These are phyloP conservation scores for Tricladium varicosporioides DNA, from an alignment of 2,329 filamentous ascomycete genomes.

Conservation along the genomic window DNA sequence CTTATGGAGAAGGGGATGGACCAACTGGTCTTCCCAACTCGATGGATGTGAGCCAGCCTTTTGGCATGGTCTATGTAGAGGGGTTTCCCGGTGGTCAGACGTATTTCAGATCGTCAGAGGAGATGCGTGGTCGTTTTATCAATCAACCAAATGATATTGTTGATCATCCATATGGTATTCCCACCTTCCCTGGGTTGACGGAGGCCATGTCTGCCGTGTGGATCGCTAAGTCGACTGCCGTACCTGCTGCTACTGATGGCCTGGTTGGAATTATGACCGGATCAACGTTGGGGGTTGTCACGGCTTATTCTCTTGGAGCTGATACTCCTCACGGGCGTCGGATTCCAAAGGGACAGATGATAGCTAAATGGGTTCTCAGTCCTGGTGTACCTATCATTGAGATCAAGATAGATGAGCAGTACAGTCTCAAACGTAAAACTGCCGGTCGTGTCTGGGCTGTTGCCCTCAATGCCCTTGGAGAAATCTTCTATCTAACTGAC, in stretches of 20 bases:
- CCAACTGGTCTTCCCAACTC: constrained; percentile 78
- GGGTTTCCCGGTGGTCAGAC: constrained; percentile 79
- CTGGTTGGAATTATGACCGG: constrained; percentile 80
- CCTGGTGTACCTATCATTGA: constrained; percentile 90
- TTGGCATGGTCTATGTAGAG: constrained; percentile 81
- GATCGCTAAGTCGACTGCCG: constrained; percentile 78
- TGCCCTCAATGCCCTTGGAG: constrained; percentile 88
- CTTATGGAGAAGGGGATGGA: constrained; percentile 77
- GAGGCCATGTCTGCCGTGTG: constrained; percentile 79
- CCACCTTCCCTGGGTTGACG: constrained; percentile 65
- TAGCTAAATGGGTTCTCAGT: constrained; percentile 84
- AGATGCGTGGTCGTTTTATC: constrained; percentile 76
- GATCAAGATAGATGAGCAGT: constrained; percentile 80
- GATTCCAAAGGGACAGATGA: constrained; percentile 75
- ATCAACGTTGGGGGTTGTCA: constrained; percentile 79
- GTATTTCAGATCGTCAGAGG: constrained; percentile 72
- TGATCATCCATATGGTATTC: constrained; percentile 69
- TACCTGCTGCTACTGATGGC: constrained; percentile 71
- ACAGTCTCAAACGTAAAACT: constrained; percentile 67
- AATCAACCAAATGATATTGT: constrained; percentile 58
- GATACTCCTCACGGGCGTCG: constrained; percentile 53
- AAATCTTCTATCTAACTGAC: constrained; percentile 80
- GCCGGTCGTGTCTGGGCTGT: constrained; percentile 82
- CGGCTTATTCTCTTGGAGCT: constrained; percentile 71
- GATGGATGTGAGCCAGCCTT: constrained; percentile 86